phyloP scores from a whole-genome alignment of 176 grass and related monocot genomes.

The Cymbopogon citratus region DNA sequence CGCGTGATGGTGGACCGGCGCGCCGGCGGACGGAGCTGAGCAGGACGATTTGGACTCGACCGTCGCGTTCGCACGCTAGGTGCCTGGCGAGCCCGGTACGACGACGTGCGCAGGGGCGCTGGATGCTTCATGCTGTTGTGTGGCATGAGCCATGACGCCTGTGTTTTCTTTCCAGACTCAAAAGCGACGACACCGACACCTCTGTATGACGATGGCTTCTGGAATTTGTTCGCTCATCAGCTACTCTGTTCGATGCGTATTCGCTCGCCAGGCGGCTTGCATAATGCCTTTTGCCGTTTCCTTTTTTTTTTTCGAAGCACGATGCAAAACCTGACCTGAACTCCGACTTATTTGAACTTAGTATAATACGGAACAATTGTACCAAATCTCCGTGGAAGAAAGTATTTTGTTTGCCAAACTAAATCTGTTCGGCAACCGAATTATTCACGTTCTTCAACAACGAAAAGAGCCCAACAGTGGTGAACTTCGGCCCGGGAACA shows the following conservation, averaged over 20 bases:
- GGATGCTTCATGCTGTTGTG: not conserved
- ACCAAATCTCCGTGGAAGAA: not conserved
- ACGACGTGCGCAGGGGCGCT: no score
- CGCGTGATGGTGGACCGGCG: not conserved
- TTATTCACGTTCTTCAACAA: not conserved
- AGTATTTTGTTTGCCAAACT: not conserved
- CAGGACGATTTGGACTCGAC: slow-evolving; percentile 15
- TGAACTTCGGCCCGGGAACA: not conserved
- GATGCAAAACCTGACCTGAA: not conserved
- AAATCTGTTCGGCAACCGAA: not conserved
- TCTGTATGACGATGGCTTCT: not conserved
- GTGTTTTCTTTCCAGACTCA: not conserved
- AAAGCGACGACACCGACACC: not conserved
- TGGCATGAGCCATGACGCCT: not conserved
- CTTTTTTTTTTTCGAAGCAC: not conserved
- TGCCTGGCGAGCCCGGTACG: no score
- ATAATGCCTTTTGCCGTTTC: not conserved
- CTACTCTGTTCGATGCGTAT: not conserved
- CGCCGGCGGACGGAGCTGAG: not conserved
- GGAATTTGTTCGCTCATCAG: not conserved
- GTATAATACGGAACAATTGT: no score
- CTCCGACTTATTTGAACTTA: no score
- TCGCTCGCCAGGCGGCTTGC: not conserved
- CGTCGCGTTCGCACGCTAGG: not conserved
- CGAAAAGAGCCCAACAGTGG: not conserved